These are phyloP conservation scores for Fusarium lyarnte DNA, from an alignment of 2,329 filamentous ascomycete species.

Conservation along the genomic window DNA sequence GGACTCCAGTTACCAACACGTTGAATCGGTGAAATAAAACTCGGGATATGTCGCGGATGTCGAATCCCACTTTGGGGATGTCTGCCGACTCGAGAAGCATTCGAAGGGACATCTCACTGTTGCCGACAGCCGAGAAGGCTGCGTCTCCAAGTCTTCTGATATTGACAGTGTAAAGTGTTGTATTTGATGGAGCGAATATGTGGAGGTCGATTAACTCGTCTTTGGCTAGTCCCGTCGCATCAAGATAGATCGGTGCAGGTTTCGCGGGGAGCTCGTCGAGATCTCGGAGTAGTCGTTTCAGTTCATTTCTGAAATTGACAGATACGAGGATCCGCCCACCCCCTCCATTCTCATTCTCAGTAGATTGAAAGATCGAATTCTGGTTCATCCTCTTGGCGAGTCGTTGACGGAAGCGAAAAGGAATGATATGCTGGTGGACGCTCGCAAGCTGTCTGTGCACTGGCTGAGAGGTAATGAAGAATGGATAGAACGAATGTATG, in stretches of 20 bases:
- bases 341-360: neutral
- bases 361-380: neutral
- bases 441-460: too few species aligned
- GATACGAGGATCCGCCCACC: fast-evolving
- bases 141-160: neutral
- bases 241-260: neutral
- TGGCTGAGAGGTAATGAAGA: neutral
- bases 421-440: neutral
- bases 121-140: neutral
- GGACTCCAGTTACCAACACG: neutral
- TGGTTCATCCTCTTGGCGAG: neutral
- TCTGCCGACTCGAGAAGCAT: neutral
- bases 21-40: neutral
- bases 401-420: too few species aligned
- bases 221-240: neutral
- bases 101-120: neutral
- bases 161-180: neutral
- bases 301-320: neutral
- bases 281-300: neutral
- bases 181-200: neutral
- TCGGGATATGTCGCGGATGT: neutral
- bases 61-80: neutral
- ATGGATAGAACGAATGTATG: neutral
- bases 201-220: neutral
- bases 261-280: neutral